These are phyloP conservation scores for Reticulascus tulasneorum DNA, from an alignment of 2,329 filamentous ascomycete species.

Conservation along the genomic window DNA sequence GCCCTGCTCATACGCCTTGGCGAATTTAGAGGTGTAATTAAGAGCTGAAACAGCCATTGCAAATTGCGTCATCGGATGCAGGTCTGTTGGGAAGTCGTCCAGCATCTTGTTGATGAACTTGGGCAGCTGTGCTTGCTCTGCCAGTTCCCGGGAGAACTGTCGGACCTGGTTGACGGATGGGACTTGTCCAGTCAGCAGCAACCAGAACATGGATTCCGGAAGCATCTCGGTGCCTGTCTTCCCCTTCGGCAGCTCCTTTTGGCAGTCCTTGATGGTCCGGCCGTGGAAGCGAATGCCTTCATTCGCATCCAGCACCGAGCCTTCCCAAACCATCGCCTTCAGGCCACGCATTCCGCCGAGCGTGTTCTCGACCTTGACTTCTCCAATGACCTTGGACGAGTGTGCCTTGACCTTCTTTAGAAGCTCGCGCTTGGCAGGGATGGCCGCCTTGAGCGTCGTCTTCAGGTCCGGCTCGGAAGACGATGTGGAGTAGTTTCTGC, in stretches of 20 bases:
- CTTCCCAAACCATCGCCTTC: conserved; percentile 98
- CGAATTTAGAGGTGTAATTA: conserved; percentile 91
- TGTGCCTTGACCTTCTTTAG: conserved; percentile 90
- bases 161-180: conserved; percentile 80
- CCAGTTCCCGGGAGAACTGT: conserved; percentile 77
- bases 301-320: conserved; percentile 91
- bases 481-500: conserved; percentile 59
- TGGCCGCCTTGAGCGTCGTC: conserved; percentile 73
- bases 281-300: conserved; percentile 98
- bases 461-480: conserved; percentile 85
- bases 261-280: conserved; percentile 96
- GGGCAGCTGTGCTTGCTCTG: conserved; percentile 79
- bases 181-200: conserved; percentile 88
- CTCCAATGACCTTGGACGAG: conserved; percentile 76
- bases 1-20: conserved; percentile 86
- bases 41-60: conserved; percentile 93
- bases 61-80: conserved; percentile 98
- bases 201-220: conserved; percentile 99
- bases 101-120: conserved; percentile 83
- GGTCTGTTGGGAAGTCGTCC: conserved; percentile 79
- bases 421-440: conserved; percentile 90
- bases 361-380: conserved; percentile 90
- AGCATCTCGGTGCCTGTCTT: conserved; percentile 93
- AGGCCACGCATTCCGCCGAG: conserved; percentile 96
- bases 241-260: conserved; percentile 88